Conservation (phyloP, 345 rosid species). For the Durio zibethinus region DNA sequence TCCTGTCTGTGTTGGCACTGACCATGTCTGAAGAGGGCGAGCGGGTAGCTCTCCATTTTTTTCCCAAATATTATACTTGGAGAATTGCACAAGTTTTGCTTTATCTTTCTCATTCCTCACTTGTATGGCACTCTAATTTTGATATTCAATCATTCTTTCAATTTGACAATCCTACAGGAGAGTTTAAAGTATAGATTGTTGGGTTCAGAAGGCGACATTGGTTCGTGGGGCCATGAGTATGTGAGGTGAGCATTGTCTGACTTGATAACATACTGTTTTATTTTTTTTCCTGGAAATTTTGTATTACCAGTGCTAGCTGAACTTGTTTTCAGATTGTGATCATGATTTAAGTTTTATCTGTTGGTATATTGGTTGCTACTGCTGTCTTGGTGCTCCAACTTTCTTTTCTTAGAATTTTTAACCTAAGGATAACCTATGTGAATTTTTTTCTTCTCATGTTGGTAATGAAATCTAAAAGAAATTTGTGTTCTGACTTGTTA, state of each 20-base stretch:
- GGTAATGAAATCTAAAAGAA: neutral
- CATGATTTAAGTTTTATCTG: neutral
- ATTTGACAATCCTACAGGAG: conserved; percentile 51
- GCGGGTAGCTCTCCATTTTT: conserved; percentile 54
- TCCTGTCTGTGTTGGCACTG: conserved; percentile 83
- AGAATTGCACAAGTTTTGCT: neutral
- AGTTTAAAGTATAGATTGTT: conserved; percentile 77
- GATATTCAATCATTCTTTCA: neutral
- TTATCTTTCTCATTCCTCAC: too few species aligned
- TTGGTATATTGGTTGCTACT: neutral
- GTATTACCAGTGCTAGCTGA: neutral
- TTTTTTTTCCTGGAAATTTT: neutral
- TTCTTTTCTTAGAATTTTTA: neutral
- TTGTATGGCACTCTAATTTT: neutral
- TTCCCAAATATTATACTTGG: neutral
- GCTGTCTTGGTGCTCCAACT: neutral
- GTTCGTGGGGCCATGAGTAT: conserved; percentile 98
- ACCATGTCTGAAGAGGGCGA: conserved; percentile 98
- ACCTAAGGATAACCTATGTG: neutral
- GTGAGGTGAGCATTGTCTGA: conserved; percentile 50
- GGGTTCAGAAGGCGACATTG: conserved; percentile 90
- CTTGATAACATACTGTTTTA: neutral
- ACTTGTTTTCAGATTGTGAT: neutral
- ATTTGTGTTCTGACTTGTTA: neutral
- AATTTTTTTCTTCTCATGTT: neutral